Conservation (phyloP, 306 rosid species). For the Rosa rugosa region DNA sequence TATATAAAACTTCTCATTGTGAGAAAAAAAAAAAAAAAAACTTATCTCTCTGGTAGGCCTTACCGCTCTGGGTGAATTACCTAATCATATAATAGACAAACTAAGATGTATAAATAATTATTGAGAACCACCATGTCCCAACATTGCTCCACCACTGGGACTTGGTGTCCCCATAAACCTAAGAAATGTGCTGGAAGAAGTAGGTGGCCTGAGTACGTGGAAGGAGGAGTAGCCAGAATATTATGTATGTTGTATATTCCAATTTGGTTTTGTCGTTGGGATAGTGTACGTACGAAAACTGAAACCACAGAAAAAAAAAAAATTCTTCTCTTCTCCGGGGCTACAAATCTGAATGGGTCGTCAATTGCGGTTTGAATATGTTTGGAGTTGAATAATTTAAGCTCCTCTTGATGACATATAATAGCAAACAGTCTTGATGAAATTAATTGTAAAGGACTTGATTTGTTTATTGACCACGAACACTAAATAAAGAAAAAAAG, state of each 20-base stretch:
- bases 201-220: background rate
- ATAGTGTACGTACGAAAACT: background rate
- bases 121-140: no score
- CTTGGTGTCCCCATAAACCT: background rate
- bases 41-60: no score
- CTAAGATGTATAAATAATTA: no score
- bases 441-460: background rate
- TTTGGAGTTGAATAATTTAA: background rate
- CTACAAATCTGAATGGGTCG: background rate
- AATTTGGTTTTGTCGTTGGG: background rate
- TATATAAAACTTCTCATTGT: no score
- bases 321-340: background rate
- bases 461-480: background rate
- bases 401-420: background rate
- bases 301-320: background rate
- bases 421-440: background rate
- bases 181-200: background rate
- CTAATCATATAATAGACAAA: no score
- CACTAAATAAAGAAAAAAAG: no score
- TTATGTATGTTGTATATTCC: background rate
- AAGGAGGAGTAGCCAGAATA: background rate
- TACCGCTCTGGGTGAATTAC: no score
- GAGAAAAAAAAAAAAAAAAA: no score
- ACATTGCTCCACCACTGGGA: no score
- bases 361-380: background rate